Conservation (phyloP, 768 basidiomycete species). For the Strobilomyces dryophilus region DNA sequence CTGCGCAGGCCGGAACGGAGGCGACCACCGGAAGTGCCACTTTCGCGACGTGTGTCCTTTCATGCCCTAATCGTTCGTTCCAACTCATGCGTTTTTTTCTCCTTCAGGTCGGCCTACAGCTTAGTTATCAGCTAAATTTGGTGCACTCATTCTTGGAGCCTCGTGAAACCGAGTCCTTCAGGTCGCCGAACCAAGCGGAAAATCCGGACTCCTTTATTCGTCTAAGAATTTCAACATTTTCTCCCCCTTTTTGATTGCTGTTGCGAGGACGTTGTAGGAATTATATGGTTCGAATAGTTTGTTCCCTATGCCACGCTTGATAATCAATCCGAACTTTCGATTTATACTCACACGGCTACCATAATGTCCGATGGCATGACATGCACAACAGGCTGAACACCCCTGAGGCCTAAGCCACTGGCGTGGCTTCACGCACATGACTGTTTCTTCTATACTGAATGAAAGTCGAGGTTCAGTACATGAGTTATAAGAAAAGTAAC, state of each 20-base stretch:
- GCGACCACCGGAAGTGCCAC: slow-evolving; percentile 57
- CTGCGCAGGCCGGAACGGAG: slow-evolving; percentile 60
- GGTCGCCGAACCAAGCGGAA: background rate
- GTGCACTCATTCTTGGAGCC: background rate
- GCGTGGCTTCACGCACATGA: too few species aligned
- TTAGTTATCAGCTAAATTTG: background rate
- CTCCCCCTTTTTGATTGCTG: background rate
- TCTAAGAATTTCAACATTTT: background rate
- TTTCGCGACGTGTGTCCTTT: slow-evolving; percentile 44
- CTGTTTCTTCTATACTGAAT: too few species aligned
- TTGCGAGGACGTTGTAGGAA: background rate
- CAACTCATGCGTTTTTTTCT: background rate
- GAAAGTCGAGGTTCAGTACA: too few species aligned
- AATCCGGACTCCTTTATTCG: background rate
- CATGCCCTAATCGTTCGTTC: background rate
- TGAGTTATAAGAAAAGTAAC: too few species aligned
- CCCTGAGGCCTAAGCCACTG: too few species aligned
- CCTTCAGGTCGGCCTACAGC: slow-evolving; percentile 40
- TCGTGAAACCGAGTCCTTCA: background rate
- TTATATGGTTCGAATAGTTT: background rate
- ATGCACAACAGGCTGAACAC: too few species aligned
- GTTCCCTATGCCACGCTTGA: background rate
- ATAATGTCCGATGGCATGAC: too few species aligned
- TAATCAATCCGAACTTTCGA: background rate
- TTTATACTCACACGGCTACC: background rate